Base-by-base conservation (phyloP, 208 protist genomes). In the Crithidia brevicula region DNA sequence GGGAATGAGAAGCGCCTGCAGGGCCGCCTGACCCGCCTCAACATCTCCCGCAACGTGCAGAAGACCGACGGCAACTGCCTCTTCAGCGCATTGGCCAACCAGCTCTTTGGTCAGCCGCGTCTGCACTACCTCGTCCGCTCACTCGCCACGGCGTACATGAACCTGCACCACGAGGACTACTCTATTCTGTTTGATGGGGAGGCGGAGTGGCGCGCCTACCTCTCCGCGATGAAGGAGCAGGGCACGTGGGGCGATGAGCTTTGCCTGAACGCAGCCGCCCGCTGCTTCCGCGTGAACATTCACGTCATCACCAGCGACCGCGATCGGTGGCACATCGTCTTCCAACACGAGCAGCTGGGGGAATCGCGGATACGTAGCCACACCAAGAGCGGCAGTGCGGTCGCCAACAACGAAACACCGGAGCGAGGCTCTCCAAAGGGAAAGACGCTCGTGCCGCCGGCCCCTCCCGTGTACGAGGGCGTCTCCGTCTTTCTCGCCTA, bases 241-340 rank as follows among this genome's bases (percentile, higher is more conserved):
- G 87, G 87, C 3, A 84, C 65, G 15, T 96, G 90, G 90, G 90
- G 90, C 13, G 90, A 96, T 54, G 87, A 96, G 66, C 64, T 96
- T 13, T 93, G 87, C 80, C 67, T 96, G 33, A 91, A 93, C 71
- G 90, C 90, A 2, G 87, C 87, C 11, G 79, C 83, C n/a, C 83
- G 86, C 25, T 96, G 85, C 62, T 96, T 96, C 67, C 68, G 75
- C 58, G 87, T 91, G 20, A 83, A 93, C 53, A 92, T 96, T 65
- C 86, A 93, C 71, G 87, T 96, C 76, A 91, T 96, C 68, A 93
- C 87, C 20, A 93, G 87, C 56, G 82, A 88, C 34, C 64, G 22
- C 16, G 61, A 43, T n/a, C 81, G 83, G 3, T 96, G 90, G 88
- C 86, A 93, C 72, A 71, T 92, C 22, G 77, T 92, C 36, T 96